A percentile compares a stretch with the other conserved stretches of the same genome.
Evolutionary conservation across 2,329 filamentous ascomycete species (phyloP).

Genomic region (Ophiostoma himal-ulmi): DNA sequence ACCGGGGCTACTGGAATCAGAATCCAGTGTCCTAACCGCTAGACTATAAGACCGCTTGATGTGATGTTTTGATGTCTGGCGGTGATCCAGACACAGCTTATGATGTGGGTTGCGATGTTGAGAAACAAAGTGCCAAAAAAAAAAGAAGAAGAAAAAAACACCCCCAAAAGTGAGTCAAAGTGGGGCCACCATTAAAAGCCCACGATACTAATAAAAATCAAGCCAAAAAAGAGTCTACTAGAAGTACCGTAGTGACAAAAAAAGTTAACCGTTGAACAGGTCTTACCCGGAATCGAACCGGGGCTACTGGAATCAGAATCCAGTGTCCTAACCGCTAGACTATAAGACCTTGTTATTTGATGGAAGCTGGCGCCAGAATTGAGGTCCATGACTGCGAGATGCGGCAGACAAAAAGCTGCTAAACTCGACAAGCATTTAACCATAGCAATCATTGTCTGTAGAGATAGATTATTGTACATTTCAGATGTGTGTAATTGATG

Average conservation of each 20-base stretch:
- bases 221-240: neutral
- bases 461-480: too few species aligned
- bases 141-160: neutral
- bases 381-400: neutral
- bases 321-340: conserved; percentile 16
- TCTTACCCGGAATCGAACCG: conserved; percentile 16
- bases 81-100: neutral
- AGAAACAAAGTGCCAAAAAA: neutral
- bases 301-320: conserved; percentile 17
- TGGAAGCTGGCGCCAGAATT: neutral
- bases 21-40: conserved; percentile 17
- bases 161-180: neutral
- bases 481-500: too few species aligned
- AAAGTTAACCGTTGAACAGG: neutral
- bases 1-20: conserved; percentile 17
- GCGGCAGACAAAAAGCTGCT: neutral
- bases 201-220: neutral
- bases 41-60: conserved; percentile 4
- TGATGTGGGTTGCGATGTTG: neutral
- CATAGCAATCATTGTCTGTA: too few species aligned
- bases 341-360: conserved; percentile 1
- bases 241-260: neutral
- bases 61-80: neutral
- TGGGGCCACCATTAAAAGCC: neutral
- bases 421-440: too few species aligned